Evolutionary conservation across 768 basidiomycete genomes (phyloP).

Genomic region (Russula olivacea): DNA sequence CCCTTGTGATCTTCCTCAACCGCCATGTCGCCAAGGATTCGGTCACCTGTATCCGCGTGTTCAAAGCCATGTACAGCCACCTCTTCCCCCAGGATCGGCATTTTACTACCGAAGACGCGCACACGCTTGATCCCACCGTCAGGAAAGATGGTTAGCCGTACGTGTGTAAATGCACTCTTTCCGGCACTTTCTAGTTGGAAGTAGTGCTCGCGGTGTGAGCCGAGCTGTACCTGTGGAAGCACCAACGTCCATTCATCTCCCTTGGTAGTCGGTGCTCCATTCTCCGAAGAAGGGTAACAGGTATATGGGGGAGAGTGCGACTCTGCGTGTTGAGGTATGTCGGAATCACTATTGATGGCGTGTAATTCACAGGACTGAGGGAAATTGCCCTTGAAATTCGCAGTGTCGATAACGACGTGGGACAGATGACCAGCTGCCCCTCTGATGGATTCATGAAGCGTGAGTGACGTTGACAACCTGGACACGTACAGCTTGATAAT

Average conservation of each 20-base stretch:
- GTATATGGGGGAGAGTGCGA: constrained; percentile 20
- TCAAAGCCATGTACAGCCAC: not conserved
- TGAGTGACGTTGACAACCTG: constrained; percentile 2
- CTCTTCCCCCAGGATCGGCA: constrained; percentile 19
- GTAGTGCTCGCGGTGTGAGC: constrained; percentile 84
- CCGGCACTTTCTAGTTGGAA: constrained; percentile 73
- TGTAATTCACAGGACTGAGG: constrained; percentile 83
- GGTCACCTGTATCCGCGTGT: not conserved
- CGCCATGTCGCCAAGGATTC: not conserved
- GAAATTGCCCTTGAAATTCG: constrained; percentile 94
- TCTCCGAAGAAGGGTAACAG: constrained; percentile 24
- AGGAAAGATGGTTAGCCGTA: constrained; percentile 84
- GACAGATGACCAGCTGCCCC: constrained; percentile 71
- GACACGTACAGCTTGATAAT: constrained; percentile 75
- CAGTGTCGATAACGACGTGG: constrained; percentile 84
- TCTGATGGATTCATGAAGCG: constrained; percentile 35
- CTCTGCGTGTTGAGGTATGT: constrained; percentile 29
- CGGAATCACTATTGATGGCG: constrained; percentile 40
- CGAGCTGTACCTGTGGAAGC: constrained; percentile 71
- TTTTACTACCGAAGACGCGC: constrained; percentile 68
- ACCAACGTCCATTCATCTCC: constrained; percentile 65
- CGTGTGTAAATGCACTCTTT: constrained; percentile 64
- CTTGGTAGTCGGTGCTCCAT: constrained; percentile 27
- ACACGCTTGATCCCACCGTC: constrained; percentile 95
- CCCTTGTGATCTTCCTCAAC: not conserved